Conservation (phyloP, 441 rosid genomes). For the Populus trichocarpa region DNA sequence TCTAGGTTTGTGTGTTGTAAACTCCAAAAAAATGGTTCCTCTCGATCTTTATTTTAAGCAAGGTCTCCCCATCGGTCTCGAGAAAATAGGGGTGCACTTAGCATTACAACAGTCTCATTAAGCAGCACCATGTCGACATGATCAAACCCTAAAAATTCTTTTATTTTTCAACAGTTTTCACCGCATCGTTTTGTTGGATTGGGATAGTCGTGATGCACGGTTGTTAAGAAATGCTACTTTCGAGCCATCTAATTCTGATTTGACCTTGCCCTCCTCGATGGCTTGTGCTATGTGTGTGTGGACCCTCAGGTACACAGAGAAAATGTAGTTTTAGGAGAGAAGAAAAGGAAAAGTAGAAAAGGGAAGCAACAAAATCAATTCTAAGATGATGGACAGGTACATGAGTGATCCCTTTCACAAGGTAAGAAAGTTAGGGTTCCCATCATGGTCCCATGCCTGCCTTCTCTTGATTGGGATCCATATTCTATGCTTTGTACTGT, state of each 20-base stretch:
- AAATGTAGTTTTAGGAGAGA: background rate
- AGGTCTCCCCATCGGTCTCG: background rate
- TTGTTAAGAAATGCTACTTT: conserved; percentile 10
- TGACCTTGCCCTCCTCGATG: conserved; percentile 17
- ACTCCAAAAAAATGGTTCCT: background rate
- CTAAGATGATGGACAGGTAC: conserved; percentile 31
- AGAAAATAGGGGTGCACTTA: background rate
- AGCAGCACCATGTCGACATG: background rate
- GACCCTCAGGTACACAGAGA: conserved; percentile 17
- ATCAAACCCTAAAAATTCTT: background rate
- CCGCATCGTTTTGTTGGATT: background rate
- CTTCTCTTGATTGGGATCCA: conserved; percentile 28
- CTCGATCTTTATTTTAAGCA: background rate
- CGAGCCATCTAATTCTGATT: conserved; percentile 10
- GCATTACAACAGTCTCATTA: background rate
- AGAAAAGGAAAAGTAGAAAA: conserved; percentile 6
- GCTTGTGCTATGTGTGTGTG: conserved; percentile 18
- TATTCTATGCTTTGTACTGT: conserved; percentile 34
- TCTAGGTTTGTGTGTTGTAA: background rate
- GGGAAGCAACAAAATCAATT: conserved; percentile 34
- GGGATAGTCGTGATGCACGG: background rate
- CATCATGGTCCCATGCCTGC: conserved; percentile 44
- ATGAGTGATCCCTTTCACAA: conserved; percentile 55
- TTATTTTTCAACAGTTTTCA: background rate
- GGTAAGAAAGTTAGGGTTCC: conserved; percentile 45